phyloP scores from a whole-genome alignment of 23 red algal species.

The Pyropia yezoensis region DNA sequence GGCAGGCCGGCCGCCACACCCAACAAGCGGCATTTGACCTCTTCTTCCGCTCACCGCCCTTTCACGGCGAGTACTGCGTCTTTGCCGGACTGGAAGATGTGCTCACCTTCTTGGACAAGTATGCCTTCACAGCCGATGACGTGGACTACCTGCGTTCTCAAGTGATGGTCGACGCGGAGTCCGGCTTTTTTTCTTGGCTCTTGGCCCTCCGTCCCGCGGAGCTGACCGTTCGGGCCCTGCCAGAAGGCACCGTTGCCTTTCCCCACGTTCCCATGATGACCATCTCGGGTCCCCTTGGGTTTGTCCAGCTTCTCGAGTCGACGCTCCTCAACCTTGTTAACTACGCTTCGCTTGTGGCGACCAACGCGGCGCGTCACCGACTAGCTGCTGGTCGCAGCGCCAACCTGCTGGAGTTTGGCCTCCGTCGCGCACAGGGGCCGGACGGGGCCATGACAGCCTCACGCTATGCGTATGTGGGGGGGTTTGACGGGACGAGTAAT shows the following conservation, averaged over 20 bases:
- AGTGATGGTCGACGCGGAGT: slow-evolving; percentile 9
- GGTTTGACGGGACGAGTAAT: slow-evolving; percentile 75
- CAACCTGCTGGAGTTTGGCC: slow-evolving; percentile 74
- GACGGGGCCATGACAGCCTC: slow-evolving; percentile 60
- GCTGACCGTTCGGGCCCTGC: slow-evolving; percentile 23
- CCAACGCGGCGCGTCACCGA: slow-evolving; percentile 64
- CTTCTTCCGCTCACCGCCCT: slow-evolving; percentile 59
- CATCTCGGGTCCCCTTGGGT: slow-evolving; percentile 53
- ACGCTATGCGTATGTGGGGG: slow-evolving; percentile 62
- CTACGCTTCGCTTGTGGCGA: slow-evolving; percentile 62
- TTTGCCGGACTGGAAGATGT: slow-evolving; percentile 61
- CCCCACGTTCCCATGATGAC: slow-evolving; percentile 47
- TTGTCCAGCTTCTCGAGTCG: slow-evolving; percentile 79
- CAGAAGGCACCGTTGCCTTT: slow-evolving; percentile 49
- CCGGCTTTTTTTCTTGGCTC: slow-evolving; percentile 43
- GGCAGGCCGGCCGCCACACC: slow-evolving; percentile 19
- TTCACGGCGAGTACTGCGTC: slow-evolving; percentile 29
- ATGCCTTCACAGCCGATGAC: slow-evolving; percentile 33
- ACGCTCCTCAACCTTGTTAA: slow-evolving; percentile 72
- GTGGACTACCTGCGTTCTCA: slow-evolving; percentile 15
- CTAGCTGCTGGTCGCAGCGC: slow-evolving; percentile 39
- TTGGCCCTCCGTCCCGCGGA: not conserved
- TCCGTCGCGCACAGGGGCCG: slow-evolving; percentile 75
- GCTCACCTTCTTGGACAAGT: slow-evolving; percentile 38
- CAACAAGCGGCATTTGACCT: slow-evolving; percentile 48